Base-by-base conservation (phyloP, 495 filamentous ascomycete species). In the Staphylotrichum longicolle region DNA sequence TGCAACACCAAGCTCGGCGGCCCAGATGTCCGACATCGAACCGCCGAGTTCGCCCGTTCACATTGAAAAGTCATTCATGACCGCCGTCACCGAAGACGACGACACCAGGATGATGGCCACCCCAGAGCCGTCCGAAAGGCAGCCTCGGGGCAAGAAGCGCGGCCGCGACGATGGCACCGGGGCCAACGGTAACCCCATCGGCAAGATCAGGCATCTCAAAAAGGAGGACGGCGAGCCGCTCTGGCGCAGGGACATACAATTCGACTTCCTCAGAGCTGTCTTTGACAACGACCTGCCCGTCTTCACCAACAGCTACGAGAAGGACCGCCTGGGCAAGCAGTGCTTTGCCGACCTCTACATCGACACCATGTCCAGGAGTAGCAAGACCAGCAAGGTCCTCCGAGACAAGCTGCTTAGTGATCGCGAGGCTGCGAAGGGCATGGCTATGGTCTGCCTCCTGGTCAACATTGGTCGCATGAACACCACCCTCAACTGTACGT, bases 391-490 rank as follows among this genome's bases (percentile, higher is more conserved):
- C 77, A 97, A 98, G 75, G 95, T 98, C 61, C 81, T 98, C 54
- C 90, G 95, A 70, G 94, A 98, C 67, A 98, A 98, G 80, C 83
- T 98, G 65, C 85, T 96, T 68, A 93, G 85, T 68, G 94, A 98
- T 72, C 88, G 91, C 66, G 85, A 89, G 58, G 91, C 91, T 47
- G 94, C 95, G 35, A 89, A 96, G 71, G 91, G 89, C 69, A 98
- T 98, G 95, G 94, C 94, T 8, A 98, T 98, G 94, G 91, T 98
- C 60, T 98, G 94, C 78, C 77, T 98, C 68, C 78, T 98, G 70
- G 94, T 98, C 68, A 98, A 98, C 72, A 88, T 98, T 63, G 94
- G 94, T 47, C 83, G 94, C 61, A 98, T 98, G 95, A 98, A 98
- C 74, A 98, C 94, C 14, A 98, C 94, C 0, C 78, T 98, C 30